phyloP scores from a whole-genome alignment of 352 stramenopile genomes.

The Phytophthora hibernalis region DNA sequence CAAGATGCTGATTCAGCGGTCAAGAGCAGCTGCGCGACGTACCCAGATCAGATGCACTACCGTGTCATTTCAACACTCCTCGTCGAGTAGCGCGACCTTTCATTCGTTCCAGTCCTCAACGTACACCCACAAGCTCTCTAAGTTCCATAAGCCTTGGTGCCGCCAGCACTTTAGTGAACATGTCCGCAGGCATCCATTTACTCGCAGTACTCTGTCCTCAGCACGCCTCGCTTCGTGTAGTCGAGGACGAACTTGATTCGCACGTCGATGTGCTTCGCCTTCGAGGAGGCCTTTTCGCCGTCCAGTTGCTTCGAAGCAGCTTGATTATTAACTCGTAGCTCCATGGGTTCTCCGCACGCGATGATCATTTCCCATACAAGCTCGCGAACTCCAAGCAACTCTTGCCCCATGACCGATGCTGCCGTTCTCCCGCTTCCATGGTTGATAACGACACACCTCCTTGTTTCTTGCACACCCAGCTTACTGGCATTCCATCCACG shows the following conservation, averaged over 20 bases:
- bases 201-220: conserved; percentile 10
- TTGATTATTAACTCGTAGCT: conserved; percentile 11
- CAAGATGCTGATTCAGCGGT: no score
- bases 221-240: background rate
- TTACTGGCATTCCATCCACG: conserved; percentile 15
- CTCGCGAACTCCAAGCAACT: conserved; percentile 15
- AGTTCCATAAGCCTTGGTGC: background rate
- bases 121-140: background rate
- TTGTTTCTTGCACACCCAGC: conserved; percentile 28
- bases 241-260: conserved; percentile 18
- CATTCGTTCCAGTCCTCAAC: background rate
- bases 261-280: conserved; percentile 26
- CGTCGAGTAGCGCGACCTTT: background rate
- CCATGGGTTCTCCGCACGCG: background rate
- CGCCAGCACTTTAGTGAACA: background rate
- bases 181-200: conserved; percentile 9
- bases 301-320: conserved; percentile 14
- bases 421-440: conserved; percentile 27
- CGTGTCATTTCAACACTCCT: background rate
- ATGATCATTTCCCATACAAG: conserved; percentile 8
- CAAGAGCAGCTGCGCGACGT: no score
- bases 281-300: background rate
- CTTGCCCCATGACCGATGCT: conserved; percentile 4
- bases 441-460: conserved; percentile 16
- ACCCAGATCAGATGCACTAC: no score